Base-by-base conservation (phyloP, 805 yeast species). In the Starmerella vitae region DNA sequence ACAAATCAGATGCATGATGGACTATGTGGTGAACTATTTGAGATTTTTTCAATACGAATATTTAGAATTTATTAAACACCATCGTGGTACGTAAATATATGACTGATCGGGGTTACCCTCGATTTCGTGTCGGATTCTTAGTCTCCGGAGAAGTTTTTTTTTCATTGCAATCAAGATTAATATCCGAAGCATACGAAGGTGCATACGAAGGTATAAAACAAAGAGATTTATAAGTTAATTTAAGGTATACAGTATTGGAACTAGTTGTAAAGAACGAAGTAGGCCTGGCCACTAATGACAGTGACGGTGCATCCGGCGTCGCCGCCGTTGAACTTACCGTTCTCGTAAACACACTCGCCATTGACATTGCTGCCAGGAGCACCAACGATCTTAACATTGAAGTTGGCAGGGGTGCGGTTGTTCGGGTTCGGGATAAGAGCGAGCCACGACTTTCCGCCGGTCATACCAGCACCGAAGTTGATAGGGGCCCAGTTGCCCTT, bases 401-500 rank as follows among this genome's bases (percentile, higher is more conserved):
- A 80, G 70, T 76, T 78, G 40, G 78, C 70, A 41, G 86, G 65
- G 17, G 69, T 59, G 18, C 58, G 50, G 71, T 82, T 83, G 75
- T 86, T 85, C 56, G 96, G 94, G 69, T 88, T 88, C 64, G 95
- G 95, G 64, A 85, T 83, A 63, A 88, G 67, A 6, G 95, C 83
- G 54, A 88, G 64, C 71, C 83, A 86, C 39, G 94, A 68, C 54
- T 74, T 66, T 46, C 82, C 81, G 51, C 59, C 62, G 45, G 81
- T 67, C 64, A 71, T 68, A 58, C 97, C 96, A 37, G 96, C 84
- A 62, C 98, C 98, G 54, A 91, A 69, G 65, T 78, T 82, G 51
- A 88, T 69, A 53, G 97, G 97, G 49, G 97, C 94, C 96, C 95
- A 88, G 81, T 88, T 88, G 67, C 98, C 98, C 49, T 81, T 63